Evolutionary conservation across 2,329 filamentous ascomycete species (phyloP).

Genomic region (Cladosporium cucumerinum): DNA sequence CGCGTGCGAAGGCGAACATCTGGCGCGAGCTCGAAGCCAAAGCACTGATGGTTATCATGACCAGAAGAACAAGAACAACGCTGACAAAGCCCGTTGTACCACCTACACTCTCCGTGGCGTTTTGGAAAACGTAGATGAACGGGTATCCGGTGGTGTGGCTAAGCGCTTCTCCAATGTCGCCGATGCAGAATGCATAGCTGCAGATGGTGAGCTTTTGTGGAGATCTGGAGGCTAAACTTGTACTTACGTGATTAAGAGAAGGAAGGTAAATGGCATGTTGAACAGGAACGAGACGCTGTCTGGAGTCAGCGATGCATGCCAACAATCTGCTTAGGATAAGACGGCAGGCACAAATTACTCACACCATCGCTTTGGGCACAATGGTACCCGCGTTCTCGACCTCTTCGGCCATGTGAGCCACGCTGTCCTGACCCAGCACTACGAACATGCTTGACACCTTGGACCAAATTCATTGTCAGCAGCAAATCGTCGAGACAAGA

Average conservation of each 20-base stretch:
- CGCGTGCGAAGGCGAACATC: slow-evolving; percentile 40
- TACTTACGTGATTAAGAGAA: slow-evolving; percentile 29
- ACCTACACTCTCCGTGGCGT: slow-evolving; percentile 27
- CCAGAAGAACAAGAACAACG: slow-evolving; percentile 35
- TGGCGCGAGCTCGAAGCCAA: slow-evolving; percentile 41
- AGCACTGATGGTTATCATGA: slow-evolving; percentile 40
- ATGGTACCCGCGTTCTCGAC: slow-evolving; percentile 41
- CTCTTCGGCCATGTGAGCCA: slow-evolving; percentile 45
- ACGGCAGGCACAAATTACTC: not conserved
- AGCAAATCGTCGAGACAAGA: slow-evolving; percentile 12
- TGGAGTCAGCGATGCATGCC: not conserved
- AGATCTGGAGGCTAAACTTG: not conserved
- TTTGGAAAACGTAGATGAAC: slow-evolving; percentile 36
- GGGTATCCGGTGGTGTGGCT: slow-evolving; percentile 29
- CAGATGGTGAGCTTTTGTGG: not conserved
- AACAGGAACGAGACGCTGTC: slow-evolving; percentile 35
- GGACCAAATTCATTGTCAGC: not conserved
- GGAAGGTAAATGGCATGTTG: slow-evolving; percentile 30
- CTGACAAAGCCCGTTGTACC: slow-evolving; percentile 14
- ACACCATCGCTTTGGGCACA: slow-evolving; percentile 42
- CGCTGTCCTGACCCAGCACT: slow-evolving; percentile 35
- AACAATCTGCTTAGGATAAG: not conserved
- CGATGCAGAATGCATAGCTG: slow-evolving; percentile 35
- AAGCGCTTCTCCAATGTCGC: slow-evolving; percentile 31
- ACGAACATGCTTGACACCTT: slow-evolving; percentile 25